Percentiles rank a stretch among this genome's conserved stretches.
These are phyloP conservation scores for Heliamphora ciliata DNA, from an alignment of 179 eudicot species.

Conservation along the genomic window DNA sequence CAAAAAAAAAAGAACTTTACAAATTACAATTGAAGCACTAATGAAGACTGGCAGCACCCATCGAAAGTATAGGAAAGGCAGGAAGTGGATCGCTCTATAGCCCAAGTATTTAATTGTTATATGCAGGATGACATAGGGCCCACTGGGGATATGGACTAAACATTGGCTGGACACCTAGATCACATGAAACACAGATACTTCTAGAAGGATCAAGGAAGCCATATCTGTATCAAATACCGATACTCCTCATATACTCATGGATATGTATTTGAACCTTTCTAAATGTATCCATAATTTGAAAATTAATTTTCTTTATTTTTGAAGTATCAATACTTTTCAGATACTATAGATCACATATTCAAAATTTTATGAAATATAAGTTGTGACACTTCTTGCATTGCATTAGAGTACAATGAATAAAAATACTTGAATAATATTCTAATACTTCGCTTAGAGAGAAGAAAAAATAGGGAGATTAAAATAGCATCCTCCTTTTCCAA, in stretches of 20 bases:
- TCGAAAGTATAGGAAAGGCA: too few species aligned
- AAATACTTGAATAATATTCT: not conserved
- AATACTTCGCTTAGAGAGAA: not conserved
- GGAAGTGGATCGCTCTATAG: not conserved
- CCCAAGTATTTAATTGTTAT: slow-evolving; percentile 1
- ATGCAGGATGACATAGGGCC: not conserved
- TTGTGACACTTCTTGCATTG: not conserved
- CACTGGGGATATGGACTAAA: not conserved
- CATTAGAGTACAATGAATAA: not conserved
- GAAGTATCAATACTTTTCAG: not conserved
- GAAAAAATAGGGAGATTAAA: too few species aligned
- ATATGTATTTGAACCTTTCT: not conserved
- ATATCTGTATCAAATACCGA: not conserved
- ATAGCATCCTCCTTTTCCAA: too few species aligned
- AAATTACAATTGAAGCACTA: not conserved
- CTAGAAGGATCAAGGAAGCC: not conserved
- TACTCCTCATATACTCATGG: not conserved
- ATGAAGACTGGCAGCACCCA: not conserved
- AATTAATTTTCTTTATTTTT: not conserved
- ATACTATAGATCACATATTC: not conserved
- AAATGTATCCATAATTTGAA: not conserved
- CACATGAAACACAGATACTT: not conserved
- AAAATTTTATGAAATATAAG: not conserved
- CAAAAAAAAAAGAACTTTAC: not conserved
- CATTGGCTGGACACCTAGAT: not conserved